phyloP scores from a whole-genome alignment of 805 yeast species.

The Myxozyma neotropica region DNA sequence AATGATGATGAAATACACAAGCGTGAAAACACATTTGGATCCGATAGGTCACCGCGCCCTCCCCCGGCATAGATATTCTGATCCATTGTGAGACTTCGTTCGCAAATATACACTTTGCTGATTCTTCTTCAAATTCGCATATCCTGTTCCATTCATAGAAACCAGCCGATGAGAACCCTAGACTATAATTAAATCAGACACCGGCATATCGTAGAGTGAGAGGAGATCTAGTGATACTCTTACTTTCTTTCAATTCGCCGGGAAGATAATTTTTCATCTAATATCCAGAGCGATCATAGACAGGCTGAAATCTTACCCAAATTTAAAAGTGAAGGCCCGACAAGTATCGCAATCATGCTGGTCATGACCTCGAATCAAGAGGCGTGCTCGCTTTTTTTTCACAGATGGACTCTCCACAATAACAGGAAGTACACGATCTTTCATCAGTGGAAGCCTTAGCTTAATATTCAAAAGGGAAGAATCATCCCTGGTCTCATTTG shows the following conservation, averaged over 20 bases:
- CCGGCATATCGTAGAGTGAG: background rate
- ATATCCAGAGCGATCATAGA: background rate
- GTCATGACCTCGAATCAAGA: constrained; percentile 4
- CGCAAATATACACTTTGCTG: background rate
- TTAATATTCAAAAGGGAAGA: background rate
- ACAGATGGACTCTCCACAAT: background rate
- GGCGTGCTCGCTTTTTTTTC: background rate
- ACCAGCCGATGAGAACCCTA: constrained; percentile 15
- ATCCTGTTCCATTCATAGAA: background rate
- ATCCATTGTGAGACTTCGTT: background rate
- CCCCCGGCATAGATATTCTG: constrained; percentile 5
- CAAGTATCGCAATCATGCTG: background rate
- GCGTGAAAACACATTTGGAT: background rate
- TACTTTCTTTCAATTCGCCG: background rate
- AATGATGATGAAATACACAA: background rate
- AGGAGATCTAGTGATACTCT: background rate
- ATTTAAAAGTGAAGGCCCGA: background rate
- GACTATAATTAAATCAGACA: background rate
- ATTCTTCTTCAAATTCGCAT: background rate
- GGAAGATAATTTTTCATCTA: background rate
- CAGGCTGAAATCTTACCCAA: background rate
- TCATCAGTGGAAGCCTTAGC: background rate
- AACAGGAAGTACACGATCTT: background rate
- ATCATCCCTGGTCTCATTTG: background rate
- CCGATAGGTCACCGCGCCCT: constrained; percentile 10